A percentile compares a stretch with the other conserved stretches of the same genome.
Conservation (phyloP, 495 filamentous ascomycete species). For the Hypoxylon cercidicola region DNA sequence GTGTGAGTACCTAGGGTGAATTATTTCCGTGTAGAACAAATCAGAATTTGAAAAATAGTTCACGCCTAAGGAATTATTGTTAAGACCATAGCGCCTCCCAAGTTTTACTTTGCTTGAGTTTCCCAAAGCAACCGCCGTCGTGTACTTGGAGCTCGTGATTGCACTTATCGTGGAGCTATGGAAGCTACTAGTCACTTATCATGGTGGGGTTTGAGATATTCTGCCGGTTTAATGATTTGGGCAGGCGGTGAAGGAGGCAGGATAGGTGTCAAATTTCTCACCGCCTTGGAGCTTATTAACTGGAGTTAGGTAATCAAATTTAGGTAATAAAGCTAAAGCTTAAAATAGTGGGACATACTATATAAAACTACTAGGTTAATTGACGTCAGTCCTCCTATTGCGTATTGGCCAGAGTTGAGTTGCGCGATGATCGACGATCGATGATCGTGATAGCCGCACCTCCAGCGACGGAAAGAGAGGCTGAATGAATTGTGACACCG, state of each 20-base stretch:
- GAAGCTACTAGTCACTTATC: constrained; percentile 35
- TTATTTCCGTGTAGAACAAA: no score
- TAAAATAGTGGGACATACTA: constrained; percentile 9
- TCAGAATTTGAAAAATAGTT: no score
- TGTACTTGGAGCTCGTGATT: no score
- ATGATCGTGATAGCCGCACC: constrained; percentile 12
- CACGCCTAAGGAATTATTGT: no score
- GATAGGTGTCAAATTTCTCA: constrained; percentile 4
- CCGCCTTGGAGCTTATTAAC: constrained; percentile 12
- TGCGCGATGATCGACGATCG: neutral
- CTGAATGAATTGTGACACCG: neutral
- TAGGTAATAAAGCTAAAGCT: constrained; percentile 12
- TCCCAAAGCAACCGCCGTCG: no score
- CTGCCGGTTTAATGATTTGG: constrained; percentile 26
- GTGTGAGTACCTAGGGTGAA: no score
- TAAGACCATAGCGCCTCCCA: no score
- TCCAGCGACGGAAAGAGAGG: constrained; percentile 8
- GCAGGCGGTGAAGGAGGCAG: constrained; percentile 27
- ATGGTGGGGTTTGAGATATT: constrained; percentile 28
- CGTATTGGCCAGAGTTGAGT: neutral
- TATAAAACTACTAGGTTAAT: constrained; percentile 27
- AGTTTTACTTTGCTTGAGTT: no score
- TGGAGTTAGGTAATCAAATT: constrained; percentile 14
- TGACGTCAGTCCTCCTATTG: neutral
- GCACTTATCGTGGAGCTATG: constrained; percentile 6